Percentiles rank a stretch among this genome's conserved stretches.
Evolutionary conservation across 345 rosid genomes (phyloP).

Genomic region (Moricandia arvensis): DNA sequence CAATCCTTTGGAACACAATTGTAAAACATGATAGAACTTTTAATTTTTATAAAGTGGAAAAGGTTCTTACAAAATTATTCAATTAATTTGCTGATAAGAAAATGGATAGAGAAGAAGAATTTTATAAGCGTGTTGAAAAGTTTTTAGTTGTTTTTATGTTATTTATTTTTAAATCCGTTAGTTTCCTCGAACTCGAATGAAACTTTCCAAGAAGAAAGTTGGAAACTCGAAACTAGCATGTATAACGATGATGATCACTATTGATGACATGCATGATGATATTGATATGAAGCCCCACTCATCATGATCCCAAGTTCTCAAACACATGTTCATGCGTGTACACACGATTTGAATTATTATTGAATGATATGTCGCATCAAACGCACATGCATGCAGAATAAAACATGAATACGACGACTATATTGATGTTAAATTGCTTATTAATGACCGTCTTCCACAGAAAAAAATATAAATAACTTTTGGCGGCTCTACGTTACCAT

Average conservation of each 20-base stretch:
- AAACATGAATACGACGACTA: conserved; percentile 39
- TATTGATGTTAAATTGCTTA: conserved; percentile 14
- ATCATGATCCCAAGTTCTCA: conserved; percentile 21
- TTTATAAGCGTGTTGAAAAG: conserved; percentile 29
- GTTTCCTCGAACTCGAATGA: conserved; percentile 26
- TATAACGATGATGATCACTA: conserved; percentile 14
- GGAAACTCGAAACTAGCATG: conserved; percentile 1
- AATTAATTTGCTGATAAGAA: too few species aligned
- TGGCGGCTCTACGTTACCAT: conserved; percentile 35
- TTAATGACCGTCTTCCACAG: neutral
- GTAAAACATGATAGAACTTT: conserved; percentile 3
- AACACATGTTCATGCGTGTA: too few species aligned
- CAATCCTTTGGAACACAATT: neutral
- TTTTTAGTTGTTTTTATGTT: conserved; percentile 3
- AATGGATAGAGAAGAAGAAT: conserved; percentile 10
- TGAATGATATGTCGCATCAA: conserved; percentile 38
- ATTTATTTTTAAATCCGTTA: conserved; percentile 1
- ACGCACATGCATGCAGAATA: conserved; percentile 39
- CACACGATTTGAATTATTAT: too few species aligned
- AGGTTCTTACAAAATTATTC: too few species aligned
- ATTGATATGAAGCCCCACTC: conserved; percentile 22
- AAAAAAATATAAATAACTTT: neutral
- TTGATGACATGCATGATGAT: neutral
- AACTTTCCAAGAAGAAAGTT: conserved; percentile 29
- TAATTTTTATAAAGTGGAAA: conserved; percentile 19